Evolutionary conservation across 2,329 filamentous ascomycete species (phyloP), one percentile per base, ranked within the genome.

Genomic region (Hypomyces rosellus): DNA sequence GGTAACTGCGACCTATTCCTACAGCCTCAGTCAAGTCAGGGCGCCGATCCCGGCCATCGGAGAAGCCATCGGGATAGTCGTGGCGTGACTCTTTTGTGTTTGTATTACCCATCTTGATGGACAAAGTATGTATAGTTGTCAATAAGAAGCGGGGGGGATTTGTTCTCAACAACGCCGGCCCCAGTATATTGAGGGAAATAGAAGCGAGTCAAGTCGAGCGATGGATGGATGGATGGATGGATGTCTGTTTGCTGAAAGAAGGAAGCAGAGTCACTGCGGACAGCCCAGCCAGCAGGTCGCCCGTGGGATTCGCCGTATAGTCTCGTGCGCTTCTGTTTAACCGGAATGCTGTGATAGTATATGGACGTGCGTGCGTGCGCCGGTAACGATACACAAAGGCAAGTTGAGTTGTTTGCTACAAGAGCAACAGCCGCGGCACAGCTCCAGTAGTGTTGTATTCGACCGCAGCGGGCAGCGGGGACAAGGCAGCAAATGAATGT

Each of bases 81-180:
- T 59, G 55, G 45, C 69, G 69, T 38, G 69, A 65, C 56, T 72
- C 69, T 54, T 68, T 72, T 22, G 69, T 65, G 52, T 60, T 71
- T 25, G 64, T 63, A 51, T 72, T 72, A 42, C 69, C 69, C 69
- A 72, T 72, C 30, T 33, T 49, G 54, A 45, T 20, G 9, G 18
- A 37, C 38, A 9, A 12, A 5, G 36, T n/a, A 40, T 15, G 38
- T n/a, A 18, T 40, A 3, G 38, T 20, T 39, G 12, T 40, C 36
- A n/a, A n/a, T n/a, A 16, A 16, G 36, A 38, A n/a, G 36, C 14
- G 36, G 36, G 16, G 12, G 16, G 13, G 12, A 38, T n/a, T 4
- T 13, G 38, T 11, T 40, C 13, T 4, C 13, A 4, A 20, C 9
- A 20, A 40, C 11, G 36, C 13, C n/a, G n/a, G 20, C 15, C 15